A percentile compares a stretch with the other conserved stretches of the same genome.
These are phyloP conservation scores for Nephelium lappaceum DNA, from an alignment of 345 rosid genomes.

Conservation along the genomic window DNA sequence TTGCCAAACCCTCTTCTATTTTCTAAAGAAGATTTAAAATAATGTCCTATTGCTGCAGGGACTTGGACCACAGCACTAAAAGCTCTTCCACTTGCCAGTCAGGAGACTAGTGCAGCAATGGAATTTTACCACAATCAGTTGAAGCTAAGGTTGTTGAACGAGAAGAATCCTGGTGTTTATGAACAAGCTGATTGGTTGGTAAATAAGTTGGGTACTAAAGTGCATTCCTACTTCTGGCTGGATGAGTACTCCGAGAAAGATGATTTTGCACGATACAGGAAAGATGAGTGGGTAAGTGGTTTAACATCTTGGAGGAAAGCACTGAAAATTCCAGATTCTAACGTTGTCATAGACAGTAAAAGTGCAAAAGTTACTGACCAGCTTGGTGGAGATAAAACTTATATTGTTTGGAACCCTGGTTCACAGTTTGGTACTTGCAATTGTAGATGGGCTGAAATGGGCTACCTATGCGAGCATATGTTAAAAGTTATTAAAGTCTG, in stretches of 20 bases:
- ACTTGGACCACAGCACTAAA: slow-evolving; percentile 61
- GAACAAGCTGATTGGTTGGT: slow-evolving; percentile 95
- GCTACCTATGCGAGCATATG: slow-evolving; percentile 83
- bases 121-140: slow-evolving; percentile 89
- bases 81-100: slow-evolving; percentile 81
- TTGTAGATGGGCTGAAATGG: slow-evolving; percentile 83
- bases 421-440: slow-evolving; percentile 77
- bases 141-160: slow-evolving; percentile 76
- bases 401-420: slow-evolving; percentile 79
- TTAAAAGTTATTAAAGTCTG: slow-evolving; percentile 56
- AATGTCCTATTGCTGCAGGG: slow-evolving; percentile 42
- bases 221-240: slow-evolving; percentile 95
- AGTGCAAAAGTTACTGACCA: slow-evolving; percentile 63
- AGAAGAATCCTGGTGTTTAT: slow-evolving; percentile 61
- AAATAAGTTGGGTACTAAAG: slow-evolving; percentile 86
- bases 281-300: slow-evolving; percentile 90
- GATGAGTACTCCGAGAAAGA: slow-evolving; percentile 88
- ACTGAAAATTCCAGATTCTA: slow-evolving; percentile 64
- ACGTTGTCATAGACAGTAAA: slow-evolving; percentile 57
- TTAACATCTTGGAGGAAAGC: slow-evolving; percentile 86
- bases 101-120: slow-evolving; percentile 84
- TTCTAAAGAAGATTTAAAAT: not conserved
- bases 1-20: not conserved
- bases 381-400: slow-evolving; percentile 48
- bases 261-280: slow-evolving; percentile 74